Evolutionary conservation across 2,329 filamentous ascomycete genomes (phyloP).

Genomic region (Scedosporium dehoogii): DNA sequence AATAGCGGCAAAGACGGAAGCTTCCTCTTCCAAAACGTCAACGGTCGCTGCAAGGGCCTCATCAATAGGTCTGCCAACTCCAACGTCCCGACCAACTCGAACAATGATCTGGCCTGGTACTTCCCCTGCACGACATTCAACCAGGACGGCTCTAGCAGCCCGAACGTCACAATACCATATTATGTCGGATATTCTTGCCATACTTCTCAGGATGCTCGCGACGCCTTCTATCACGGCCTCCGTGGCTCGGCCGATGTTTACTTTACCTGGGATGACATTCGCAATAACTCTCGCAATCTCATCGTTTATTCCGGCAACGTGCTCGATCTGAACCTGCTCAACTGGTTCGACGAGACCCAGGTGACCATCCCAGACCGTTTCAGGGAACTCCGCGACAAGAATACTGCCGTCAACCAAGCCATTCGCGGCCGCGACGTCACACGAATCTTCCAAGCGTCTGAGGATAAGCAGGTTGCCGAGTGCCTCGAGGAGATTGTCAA

Average conservation of each 20-base stretch:
- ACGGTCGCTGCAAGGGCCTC: constrained; percentile 86
- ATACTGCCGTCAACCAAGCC: constrained; percentile 44
- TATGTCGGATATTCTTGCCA: constrained; percentile 88
- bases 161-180: constrained; percentile 63
- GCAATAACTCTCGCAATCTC: constrained; percentile 78
- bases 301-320: constrained; percentile 93
- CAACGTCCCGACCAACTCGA: constrained; percentile 65
- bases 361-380: constrained; percentile 70
- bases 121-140: constrained; percentile 89
- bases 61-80: constrained; percentile 65
- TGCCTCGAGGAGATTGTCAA: constrained; percentile 93
- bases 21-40: constrained; percentile 97
- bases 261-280: constrained; percentile 91
- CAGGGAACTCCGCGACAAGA: constrained; percentile 64
- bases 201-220: constrained; percentile 58
- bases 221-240: constrained; percentile 65
- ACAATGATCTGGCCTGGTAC: constrained; percentile 82
- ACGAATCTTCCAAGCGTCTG: constrained; percentile 67
- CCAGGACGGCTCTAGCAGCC: constrained; percentile 76
- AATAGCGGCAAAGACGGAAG: constrained; percentile 87
- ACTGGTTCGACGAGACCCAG: constrained; percentile 80
- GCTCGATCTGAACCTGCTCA: constrained; percentile 75
- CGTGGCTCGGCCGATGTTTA: constrained; percentile 74
- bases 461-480: constrained; percentile 72
- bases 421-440: constrained; percentile 84